Conservation (phyloP, 2,329 filamentous ascomycete species). For the Ampelomyces quisqualis region DNA sequence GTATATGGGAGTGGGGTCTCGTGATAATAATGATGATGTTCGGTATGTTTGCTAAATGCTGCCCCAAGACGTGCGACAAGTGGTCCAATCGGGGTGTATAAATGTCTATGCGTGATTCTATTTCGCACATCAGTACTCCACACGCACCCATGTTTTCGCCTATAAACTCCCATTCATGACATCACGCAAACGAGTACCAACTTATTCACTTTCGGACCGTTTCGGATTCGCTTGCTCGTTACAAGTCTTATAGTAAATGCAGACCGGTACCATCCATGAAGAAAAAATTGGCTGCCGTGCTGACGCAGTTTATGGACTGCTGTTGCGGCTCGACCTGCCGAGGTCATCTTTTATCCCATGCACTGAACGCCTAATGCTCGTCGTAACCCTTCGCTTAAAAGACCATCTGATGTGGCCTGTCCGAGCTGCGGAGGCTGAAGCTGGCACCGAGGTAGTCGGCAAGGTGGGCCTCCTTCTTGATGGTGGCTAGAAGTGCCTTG, state of each 20-base stretch:
- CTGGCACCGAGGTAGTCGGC: conserved; percentile 89
- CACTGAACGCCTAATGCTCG: conserved; percentile 44
- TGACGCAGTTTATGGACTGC: conserved; percentile 39
- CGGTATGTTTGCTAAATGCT: too few relatives aligned
- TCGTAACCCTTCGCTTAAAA: conserved; percentile 64
- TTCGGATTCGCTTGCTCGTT: conserved; percentile 46
- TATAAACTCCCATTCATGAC: conserved; percentile 32
- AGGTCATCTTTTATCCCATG: conserved; percentile 46
- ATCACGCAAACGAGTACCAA: conserved; percentile 39
- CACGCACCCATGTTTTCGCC: conserved; percentile 24
- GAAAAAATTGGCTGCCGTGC: conserved; percentile 39
- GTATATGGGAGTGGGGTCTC: too few relatives aligned
- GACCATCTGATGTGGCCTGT: conserved; percentile 99
- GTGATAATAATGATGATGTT: too few relatives aligned
- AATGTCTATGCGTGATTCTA: conserved; percentile 27
- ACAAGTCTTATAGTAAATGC: conserved; percentile 46
- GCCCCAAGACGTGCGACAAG: too few relatives aligned
- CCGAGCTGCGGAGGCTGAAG: conserved; percentile 98
- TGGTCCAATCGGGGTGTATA: conserved; percentile 12
- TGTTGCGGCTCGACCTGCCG: conserved; percentile 45
- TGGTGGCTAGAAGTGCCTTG: conserved; percentile 89
- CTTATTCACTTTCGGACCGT: conserved; percentile 43
- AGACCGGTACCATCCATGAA: conserved; percentile 44
- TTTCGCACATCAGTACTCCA: conserved; percentile 34
- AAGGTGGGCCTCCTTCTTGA: conserved; percentile 98